Base-by-base conservation (phyloP, 2,329 filamentous ascomycete species). In the Westerdykella aurantiaca region DNA sequence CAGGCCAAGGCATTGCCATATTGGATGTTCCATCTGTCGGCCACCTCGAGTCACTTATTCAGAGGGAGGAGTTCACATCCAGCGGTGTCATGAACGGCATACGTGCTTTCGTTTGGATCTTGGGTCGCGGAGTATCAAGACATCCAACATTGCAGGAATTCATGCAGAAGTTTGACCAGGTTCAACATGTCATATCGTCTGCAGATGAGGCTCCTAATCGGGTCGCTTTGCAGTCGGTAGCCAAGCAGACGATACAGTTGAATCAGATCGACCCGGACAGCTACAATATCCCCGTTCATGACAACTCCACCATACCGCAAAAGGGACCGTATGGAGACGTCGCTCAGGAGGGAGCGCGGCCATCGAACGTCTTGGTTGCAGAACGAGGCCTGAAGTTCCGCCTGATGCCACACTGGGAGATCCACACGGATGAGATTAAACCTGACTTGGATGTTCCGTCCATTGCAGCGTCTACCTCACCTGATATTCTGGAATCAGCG, bases 151-250 rank as follows among this genome's bases (percentile, higher is more conserved):
- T 98, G 14, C 75, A 77, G 44, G 68, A 77, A 2, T 95, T 95
- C 61, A 87, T 94, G 66, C 57, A 75, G 22, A 73, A 77, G 31
- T 78, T 80, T 51, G 63, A 72, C 2, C 59, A 78, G 13, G 66
- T 86, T 31, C 77, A 85, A 61, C 93, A 98, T 64, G 72, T 91
- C 37, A 75, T 98, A 13, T 86, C 88, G 14, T 83, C 88, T 1
- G 68, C 77, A 2, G 88, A 95, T 41, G 76, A 76, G 38, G 87
- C 81, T 52, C 79, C 88, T 2, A 91, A 97, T 63, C 80, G 82
- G 58, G 72, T 96, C 31, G 69, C 84, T 0, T 74, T 93, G 47
- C 76, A 83, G 46, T 83, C 83, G 12, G 76, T 80, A 3, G 82
- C 86, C 0, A 68, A 72, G 14, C 79, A 88, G 42, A 78, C 83